phyloP scores from a whole-genome alignment of 2,329 filamentous ascomycete genomes.

The Aureobasidium sp. region DNA sequence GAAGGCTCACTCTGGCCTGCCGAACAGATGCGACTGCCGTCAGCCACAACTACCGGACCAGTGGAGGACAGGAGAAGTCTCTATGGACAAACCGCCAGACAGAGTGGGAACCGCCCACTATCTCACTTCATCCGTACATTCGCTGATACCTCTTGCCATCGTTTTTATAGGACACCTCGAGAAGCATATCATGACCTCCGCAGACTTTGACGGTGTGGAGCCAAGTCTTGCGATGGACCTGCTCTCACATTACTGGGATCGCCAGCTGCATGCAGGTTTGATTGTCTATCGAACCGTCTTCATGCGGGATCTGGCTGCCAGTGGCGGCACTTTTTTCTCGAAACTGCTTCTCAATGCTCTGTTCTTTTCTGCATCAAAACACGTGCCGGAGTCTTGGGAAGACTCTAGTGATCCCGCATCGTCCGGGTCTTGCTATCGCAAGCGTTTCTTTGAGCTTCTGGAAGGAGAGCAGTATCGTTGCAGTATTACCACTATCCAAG shows the following conservation, averaged over 20 bases:
- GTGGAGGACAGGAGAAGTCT: no score
- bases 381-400: slow-evolving; percentile 52
- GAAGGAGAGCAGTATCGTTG: slow-evolving; percentile 53
- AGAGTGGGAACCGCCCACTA: no score
- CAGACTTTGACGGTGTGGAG: slow-evolving; percentile 63
- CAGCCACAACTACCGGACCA: no score
- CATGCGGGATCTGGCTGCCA: slow-evolving; percentile 41
- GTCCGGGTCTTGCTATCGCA: slow-evolving; percentile 54
- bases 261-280: slow-evolving; percentile 29
- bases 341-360: slow-evolving; percentile 63
- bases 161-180: no score
- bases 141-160: no score
- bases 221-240: slow-evolving; percentile 59
- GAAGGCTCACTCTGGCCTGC: no score
- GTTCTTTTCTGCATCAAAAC: slow-evolving; percentile 53
- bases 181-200: no score
- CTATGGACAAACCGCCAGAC: no score
- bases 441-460: slow-evolving; percentile 53
- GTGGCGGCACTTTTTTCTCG: slow-evolving; percentile 62
- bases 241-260: slow-evolving; percentile 48
- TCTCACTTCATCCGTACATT: no score
- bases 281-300: slow-evolving; percentile 29
- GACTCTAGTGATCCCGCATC: slow-evolving; percentile 53
- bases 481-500: slow-evolving; percentile 61
- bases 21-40: no score